phyloP scores from a whole-genome alignment of 495 filamentous ascomycete species.

The Podospora comata region DNA sequence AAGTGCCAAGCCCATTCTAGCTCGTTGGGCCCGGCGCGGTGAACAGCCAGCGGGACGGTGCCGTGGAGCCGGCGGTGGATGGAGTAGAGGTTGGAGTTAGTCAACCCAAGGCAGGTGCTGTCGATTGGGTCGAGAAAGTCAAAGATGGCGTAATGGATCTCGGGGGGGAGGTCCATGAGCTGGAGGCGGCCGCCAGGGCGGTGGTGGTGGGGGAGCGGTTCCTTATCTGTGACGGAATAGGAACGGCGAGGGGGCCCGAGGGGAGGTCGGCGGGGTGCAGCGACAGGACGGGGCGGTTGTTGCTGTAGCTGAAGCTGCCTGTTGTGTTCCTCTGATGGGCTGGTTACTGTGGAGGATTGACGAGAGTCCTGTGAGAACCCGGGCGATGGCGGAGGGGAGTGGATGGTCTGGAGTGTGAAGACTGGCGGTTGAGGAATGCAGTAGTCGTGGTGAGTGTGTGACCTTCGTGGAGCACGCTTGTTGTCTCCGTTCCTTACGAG shows the following conservation, averaged over 20 bases:
- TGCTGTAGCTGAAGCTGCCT: background rate
- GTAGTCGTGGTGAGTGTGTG: slow-evolving; percentile 37
- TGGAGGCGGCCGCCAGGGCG: slow-evolving; percentile 34
- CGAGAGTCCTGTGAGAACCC: background rate
- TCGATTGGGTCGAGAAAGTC: slow-evolving; percentile 55
- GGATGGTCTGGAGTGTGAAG: slow-evolving; percentile 23
- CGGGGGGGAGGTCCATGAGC: slow-evolving; percentile 52
- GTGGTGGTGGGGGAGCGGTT: slow-evolving; percentile 43
- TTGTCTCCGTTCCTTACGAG: slow-evolving; percentile 10
- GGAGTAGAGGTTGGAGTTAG: slow-evolving; percentile 49
- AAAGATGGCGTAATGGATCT: slow-evolving; percentile 56
- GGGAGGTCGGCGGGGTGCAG: slow-evolving; percentile 20
- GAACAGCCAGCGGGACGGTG: slow-evolving; percentile 45
- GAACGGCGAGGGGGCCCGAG: slow-evolving; percentile 40
- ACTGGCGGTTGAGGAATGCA: slow-evolving; percentile 22
- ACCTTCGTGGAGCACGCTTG: slow-evolving; percentile 31
- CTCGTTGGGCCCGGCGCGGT: slow-evolving; percentile 52
- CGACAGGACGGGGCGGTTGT: background rate
- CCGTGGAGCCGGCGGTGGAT: slow-evolving; percentile 51
- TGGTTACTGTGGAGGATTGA: background rate
- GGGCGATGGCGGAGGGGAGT: slow-evolving; percentile 13
- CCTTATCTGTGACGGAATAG: slow-evolving; percentile 49
- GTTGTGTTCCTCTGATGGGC: background rate
- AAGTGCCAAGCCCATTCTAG: slow-evolving; percentile 55
- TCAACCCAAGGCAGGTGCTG: slow-evolving; percentile 52